Evolutionary conservation across 2,329 filamentous ascomycete genomes (phyloP), one percentile per base, ranked within the genome.

Genomic region (Calonectria crousiana): DNA sequence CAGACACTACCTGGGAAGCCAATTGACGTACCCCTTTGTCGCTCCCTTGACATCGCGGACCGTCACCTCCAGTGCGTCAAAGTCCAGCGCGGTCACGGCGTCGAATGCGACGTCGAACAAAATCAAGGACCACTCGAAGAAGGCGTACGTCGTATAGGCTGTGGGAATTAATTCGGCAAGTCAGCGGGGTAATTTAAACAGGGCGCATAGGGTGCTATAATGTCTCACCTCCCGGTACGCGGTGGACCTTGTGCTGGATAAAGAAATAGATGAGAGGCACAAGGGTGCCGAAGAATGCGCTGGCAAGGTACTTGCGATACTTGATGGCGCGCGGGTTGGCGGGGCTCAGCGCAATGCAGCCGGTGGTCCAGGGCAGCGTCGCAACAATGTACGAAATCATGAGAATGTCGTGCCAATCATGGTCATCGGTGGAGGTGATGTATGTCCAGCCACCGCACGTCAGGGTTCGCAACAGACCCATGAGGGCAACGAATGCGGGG

Each of bases 391-490:
- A 99, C 18, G 95, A 97, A 79, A 99, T 98, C 97, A 99, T 99
- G 84, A 99, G 96, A 76, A 98, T 96, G 82, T 99, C 97, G 84
- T 99, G 97, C 96, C 95, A 98, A 85, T 98, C 93, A 85, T 99
- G 97, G 84, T 98, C 95, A 84, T 99, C 97, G 53, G 97, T 99
- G 75, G 97, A 98, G 32, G 97, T 99, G 75, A 99, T 93, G 85
- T 98, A 99, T 68, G 97, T 98, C 96, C 97, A 99, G 73, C 97
- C 97, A 80, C 96, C 97, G 82, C 97, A 99, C 5, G 95, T 98
- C 73, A 98, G 87, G 13, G 96, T 98, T 80, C 97, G 92, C 82
- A 98, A 93, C 67, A 98, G 78, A 71, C 97, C 97, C 80, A 95
- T 93, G 51, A 90, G 90, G 58, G 93, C 93, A 75, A 98, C 90